Evolutionary conservation across 768 basidiomycete genomes (phyloP).

Genomic region (Tricholoma flavovirens): DNA sequence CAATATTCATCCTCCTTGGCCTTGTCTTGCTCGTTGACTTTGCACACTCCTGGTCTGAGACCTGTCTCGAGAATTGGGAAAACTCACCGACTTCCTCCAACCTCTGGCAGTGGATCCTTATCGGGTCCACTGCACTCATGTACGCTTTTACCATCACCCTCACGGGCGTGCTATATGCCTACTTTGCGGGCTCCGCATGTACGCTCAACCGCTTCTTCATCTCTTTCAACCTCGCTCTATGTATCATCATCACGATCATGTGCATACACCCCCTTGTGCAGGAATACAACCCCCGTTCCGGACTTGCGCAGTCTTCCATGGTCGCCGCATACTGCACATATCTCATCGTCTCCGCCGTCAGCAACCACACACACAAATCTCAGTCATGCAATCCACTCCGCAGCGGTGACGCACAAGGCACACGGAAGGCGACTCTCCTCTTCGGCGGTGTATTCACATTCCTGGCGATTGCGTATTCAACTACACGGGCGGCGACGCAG

Average conservation of each 20-base stretch:
- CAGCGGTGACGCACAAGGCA: slow-evolving; percentile 49
- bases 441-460: slow-evolving; percentile 95
- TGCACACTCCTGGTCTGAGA: slow-evolving; percentile 98
- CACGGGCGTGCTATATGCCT: slow-evolving; percentile 85
- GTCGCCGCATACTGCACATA: slow-evolving; percentile 98
- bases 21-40: slow-evolving; percentile 97
- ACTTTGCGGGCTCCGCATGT: slow-evolving; percentile 85
- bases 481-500: slow-evolving; percentile 92
- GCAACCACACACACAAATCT: slow-evolving; percentile 77
- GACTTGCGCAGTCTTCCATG: slow-evolving; percentile 92
- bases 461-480: slow-evolving; percentile 96
- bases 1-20: slow-evolving; percentile 93
- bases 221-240: slow-evolving; percentile 83
- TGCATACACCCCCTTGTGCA: slow-evolving; percentile 85
- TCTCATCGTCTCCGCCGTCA: slow-evolving; percentile 88
- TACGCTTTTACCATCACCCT: slow-evolving; percentile 81
- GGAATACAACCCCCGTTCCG: slow-evolving; percentile 89
- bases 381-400: slow-evolving; percentile 85
- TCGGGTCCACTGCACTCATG: slow-evolving; percentile 87
- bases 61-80: slow-evolving; percentile 95
- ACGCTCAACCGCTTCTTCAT: slow-evolving; percentile 96
- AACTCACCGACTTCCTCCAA: slow-evolving; percentile 63
- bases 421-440: slow-evolving; percentile 81
- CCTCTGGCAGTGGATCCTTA: slow-evolving; percentile 94
- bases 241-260: slow-evolving; percentile 71